Evolutionary conservation across 176 grass and related monocot species (phyloP).

Genomic region (Poa pratensis): DNA sequence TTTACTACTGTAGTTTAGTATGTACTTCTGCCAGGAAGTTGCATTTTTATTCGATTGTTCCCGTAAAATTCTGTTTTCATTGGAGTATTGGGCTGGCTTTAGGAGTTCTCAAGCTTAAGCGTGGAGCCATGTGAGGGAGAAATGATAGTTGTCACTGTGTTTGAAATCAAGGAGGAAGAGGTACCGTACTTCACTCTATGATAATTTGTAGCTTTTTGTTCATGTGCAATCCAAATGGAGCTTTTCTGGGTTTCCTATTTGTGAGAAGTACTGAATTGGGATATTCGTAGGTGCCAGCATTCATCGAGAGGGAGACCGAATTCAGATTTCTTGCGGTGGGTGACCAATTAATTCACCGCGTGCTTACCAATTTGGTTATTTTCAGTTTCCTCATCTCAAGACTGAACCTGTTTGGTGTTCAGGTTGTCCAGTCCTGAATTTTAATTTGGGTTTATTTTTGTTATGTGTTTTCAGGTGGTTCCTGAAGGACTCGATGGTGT

Average conservation of each 20-base stretch:
- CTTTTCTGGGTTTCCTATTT: not conserved
- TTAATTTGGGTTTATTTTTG: conserved; percentile 14
- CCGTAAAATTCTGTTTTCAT: conserved; percentile 25
- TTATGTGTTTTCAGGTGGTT: conserved; percentile 56
- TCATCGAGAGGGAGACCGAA: conserved; percentile 90
- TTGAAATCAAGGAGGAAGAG: conserved; percentile 86
- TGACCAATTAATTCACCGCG: conserved; percentile 1
- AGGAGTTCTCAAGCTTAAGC: conserved; percentile 93
- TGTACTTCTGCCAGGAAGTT: conserved; percentile 1
- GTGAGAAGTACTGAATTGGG: conserved; percentile 9
- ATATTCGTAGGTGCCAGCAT: conserved; percentile 71
- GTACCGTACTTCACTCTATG: conserved; percentile 35
- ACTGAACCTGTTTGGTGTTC: not conserved
- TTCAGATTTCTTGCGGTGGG: conserved; percentile 91
- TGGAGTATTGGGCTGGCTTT: conserved; percentile 37
- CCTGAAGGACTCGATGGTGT: conserved; percentile 73
- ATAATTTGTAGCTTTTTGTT: conserved; percentile 3
- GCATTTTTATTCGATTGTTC: not conserved
- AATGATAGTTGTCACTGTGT: conserved; percentile 77
- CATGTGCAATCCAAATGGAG: not conserved
- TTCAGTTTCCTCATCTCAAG: conserved; percentile 22
- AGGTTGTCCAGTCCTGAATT: conserved; percentile 1
- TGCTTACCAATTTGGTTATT: conserved; percentile 8
- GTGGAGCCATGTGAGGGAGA: conserved; percentile 70
- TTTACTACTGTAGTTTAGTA: not conserved